phyloP scores from a whole-genome alignment of 352 stramenopile species.

The Phytophthora chlamydospora region DNA sequence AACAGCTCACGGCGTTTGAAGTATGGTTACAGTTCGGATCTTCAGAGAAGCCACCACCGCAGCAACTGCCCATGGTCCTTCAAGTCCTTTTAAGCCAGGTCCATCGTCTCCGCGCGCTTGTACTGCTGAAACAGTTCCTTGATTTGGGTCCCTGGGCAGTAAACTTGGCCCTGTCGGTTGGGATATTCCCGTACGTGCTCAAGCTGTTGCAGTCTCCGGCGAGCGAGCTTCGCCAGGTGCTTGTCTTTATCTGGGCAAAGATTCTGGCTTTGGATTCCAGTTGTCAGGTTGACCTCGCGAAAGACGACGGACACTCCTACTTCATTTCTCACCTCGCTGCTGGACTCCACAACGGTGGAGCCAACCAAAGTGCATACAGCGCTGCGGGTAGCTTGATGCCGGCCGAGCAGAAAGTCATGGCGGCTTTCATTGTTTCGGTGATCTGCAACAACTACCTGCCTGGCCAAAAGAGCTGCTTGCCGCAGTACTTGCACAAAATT shows the following conservation, averaged over 20 bases:
- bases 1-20: slow-evolving; percentile 99
- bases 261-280: slow-evolving; percentile 97
- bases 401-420: slow-evolving; percentile 94
- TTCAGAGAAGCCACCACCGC: slow-evolving; percentile 89
- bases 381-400: slow-evolving; percentile 56
- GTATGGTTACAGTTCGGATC: slow-evolving; percentile 98
- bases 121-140: slow-evolving; percentile 96
- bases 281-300: slow-evolving; percentile 96
- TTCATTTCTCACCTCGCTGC: slow-evolving; percentile 95
- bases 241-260: slow-evolving; percentile 94
- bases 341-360: slow-evolving; percentile 53
- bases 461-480: slow-evolving; percentile 93
- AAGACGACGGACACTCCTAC: slow-evolving; percentile 95
- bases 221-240: slow-evolving; percentile 95
- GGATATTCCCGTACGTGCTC: slow-evolving; percentile 99
- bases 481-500: slow-evolving; percentile 89
- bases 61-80: slow-evolving; percentile 98
- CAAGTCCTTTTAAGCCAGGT: slow-evolving; percentile 97
- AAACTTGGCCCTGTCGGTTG: slow-evolving; percentile 93
- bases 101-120: slow-evolving; percentile 96
- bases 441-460: slow-evolving; percentile 93
- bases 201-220: slow-evolving; percentile 97
- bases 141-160: slow-evolving; percentile 93
- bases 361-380: slow-evolving; percentile 35
- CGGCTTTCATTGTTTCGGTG: slow-evolving; percentile 95